phyloP scores from a whole-genome alignment of 305 asterid species.

The Ajuga reptans region DNA sequence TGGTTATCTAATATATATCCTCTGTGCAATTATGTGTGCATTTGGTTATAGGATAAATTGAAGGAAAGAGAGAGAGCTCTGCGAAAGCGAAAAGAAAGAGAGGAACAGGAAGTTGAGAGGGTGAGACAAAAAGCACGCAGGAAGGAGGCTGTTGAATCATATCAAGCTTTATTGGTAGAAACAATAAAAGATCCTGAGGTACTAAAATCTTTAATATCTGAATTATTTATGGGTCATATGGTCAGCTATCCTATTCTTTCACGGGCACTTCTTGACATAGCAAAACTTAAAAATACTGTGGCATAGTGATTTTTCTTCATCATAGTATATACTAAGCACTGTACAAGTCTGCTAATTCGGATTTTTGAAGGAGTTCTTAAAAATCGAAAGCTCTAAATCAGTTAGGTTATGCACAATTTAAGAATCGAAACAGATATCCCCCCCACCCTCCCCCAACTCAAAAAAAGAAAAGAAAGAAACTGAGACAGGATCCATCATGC shows the following conservation, averaged over 20 bases:
- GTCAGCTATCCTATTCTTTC: not conserved
- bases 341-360: not conserved
- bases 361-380: not conserved
- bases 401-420: no score
- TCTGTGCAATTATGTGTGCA: not conserved
- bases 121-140: conserved; percentile 88
- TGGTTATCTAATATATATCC: conserved; percentile 7
- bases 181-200: conserved; percentile 95
- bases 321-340: not conserved
- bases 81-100: conserved; percentile 93
- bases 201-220: conserved; percentile 14
- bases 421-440: no score
- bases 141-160: conserved; percentile 84
- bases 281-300: not conserved
- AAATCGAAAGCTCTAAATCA: not conserved
- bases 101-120: conserved; percentile 97
- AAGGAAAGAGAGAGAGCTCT: conserved; percentile 85
- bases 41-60: conserved; percentile 62
- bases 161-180: conserved; percentile 88
- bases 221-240: not conserved
- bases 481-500: no score
- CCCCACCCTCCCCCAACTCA: no score
- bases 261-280: not conserved
- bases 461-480: no score
- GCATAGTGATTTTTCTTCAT: not conserved